Evolutionary conservation across 805 yeast species (phyloP), one percentile per base, ranked within the genome.

Genomic region (Yarrowia deformans): DNA sequence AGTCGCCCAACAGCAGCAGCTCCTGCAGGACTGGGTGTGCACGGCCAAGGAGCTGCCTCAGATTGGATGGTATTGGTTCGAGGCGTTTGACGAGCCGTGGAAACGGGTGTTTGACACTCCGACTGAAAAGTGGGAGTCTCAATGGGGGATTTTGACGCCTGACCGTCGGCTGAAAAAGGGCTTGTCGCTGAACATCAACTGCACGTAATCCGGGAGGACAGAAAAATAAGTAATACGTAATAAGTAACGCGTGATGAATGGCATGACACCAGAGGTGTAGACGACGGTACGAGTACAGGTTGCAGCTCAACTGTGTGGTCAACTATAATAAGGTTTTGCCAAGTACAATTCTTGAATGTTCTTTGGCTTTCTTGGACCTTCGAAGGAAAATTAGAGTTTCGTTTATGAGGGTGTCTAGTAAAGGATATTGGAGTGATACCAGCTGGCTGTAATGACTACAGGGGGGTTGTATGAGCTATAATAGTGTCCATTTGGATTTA

Each of bases 31-130:
- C 6, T 88, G 88, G 86, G 74, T 85, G 0, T 87, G 91, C 73
- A 77, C 78, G 3, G 79, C 82, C 3, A 78, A 79, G 16, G 72
- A 78, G 1, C 67, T 74, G 18, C 68, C 68, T 7, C 75, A 77
- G 9, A 77, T 81, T 23, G 84, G 82, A 0, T 88, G 88, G 86
- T 88, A 81, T 71, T 88, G 82, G 77, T 87, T 86, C 73, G 91
- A 88, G 73, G 91, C 90, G 0, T 88, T 87, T 77, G 91, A 89
- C 77, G 90, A 87, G 73, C 90, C 90, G 0, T 88, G 91, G 91
- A 88, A 88, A 72, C 75, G 77, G 56, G 75, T 85, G 0, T 87
- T 84, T 75, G 82, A 85, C 73, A 83, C 82, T 29, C 80, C 76
- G 0, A 81, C 80, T 1, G 80, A 81, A 39, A 77, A 77, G 68